Conservation (phyloP, 1,139 yeast species). For the Hyphopichia wangnamkhiaoensis region DNA sequence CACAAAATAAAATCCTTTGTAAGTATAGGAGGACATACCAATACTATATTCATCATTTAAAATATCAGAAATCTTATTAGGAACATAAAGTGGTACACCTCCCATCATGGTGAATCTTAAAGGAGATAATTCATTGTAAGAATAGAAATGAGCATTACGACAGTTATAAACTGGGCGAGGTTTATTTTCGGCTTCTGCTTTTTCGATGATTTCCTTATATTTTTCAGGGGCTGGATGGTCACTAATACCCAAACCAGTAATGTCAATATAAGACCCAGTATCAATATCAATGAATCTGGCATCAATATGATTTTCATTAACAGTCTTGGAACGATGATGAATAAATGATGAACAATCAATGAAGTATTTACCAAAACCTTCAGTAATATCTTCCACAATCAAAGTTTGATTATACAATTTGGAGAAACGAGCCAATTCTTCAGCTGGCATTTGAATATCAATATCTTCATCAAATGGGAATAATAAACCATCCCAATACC, state of each 20-base stretch:
- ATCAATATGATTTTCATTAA: constrained; percentile 37
- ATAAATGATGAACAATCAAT: constrained; percentile 36
- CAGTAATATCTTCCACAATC: constrained; percentile 29
- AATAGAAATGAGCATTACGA: constrained; percentile 33
- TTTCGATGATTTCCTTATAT: constrained; percentile 11
- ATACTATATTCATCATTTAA: constrained; percentile 31
- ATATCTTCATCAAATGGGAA: constrained; percentile 37
- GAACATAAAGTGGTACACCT: constrained; percentile 35
- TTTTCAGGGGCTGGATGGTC: constrained; percentile 18
- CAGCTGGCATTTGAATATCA: constrained; percentile 37
- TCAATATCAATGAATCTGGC: constrained; percentile 43
- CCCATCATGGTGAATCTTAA: constrained; percentile 32
- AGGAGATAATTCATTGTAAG: constrained; percentile 35
- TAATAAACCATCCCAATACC: constrained; percentile 41
- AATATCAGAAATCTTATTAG: constrained; percentile 24
- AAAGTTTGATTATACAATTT: constrained; percentile 30
- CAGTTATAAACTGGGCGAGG: constrained; percentile 31
- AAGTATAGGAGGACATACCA: constrained; percentile 22
- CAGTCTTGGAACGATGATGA: constrained; percentile 31
- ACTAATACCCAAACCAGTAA: constrained; percentile 37
- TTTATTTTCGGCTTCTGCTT: constrained; percentile 12
- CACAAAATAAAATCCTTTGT: constrained; percentile 21
- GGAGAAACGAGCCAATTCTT: constrained; percentile 27
- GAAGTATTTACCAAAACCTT: constrained; percentile 33
- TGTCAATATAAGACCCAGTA: constrained; percentile 42